phyloP scores from a whole-genome alignment of 768 basidiomycete genomes.

The Podaxis sp. region DNA sequence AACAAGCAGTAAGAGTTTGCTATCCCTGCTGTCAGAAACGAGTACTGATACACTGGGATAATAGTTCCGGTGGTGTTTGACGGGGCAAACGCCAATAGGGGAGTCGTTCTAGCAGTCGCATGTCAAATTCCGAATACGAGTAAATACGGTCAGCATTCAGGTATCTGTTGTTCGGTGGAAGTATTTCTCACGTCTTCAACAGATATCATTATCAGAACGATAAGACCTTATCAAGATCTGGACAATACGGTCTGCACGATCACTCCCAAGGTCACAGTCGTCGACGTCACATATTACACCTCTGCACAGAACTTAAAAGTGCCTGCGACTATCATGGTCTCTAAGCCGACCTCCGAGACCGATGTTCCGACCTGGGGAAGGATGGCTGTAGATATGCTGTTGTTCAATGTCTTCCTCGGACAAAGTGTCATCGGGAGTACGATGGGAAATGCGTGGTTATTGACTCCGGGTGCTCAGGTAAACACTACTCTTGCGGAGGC shows the following conservation, averaged over 20 bases:
- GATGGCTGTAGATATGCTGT: background rate
- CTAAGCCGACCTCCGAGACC: background rate
- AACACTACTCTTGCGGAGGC: background rate
- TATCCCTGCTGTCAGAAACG: background rate
- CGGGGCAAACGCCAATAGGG: background rate
- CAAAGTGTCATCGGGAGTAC: background rate
- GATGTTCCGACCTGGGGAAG: background rate
- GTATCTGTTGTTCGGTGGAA: background rate
- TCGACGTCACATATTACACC: background rate
- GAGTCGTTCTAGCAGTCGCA: background rate
- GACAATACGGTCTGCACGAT: background rate
- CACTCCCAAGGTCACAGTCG: background rate
- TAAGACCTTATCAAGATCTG: background rate
- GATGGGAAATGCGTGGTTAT: background rate
- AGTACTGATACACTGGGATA: background rate
- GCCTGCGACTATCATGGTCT: background rate
- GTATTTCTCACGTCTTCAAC: background rate
- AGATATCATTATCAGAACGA: slow-evolving; percentile 5
- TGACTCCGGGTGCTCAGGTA: background rate
- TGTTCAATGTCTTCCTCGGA: background rate
- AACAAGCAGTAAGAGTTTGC: background rate
- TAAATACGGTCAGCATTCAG: background rate
- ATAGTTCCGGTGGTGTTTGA: background rate
- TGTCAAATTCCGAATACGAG: background rate
- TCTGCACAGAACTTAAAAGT: too few species aligned